Base-by-base conservation (phyloP, 768 basidiomycete genomes). In the Termitomyces sp. region DNA sequence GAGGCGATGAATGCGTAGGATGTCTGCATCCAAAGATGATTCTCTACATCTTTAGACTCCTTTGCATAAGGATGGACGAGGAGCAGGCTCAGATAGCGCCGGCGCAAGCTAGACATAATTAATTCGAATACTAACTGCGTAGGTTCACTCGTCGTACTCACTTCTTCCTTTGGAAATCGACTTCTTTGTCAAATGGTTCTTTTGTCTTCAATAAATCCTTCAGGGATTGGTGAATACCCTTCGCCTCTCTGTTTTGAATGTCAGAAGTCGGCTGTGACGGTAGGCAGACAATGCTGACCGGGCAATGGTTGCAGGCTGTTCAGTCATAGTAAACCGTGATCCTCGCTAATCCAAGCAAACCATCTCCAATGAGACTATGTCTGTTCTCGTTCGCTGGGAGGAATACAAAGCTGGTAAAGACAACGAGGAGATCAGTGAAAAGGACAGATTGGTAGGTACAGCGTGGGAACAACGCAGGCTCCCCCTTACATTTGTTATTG, bases 11-110 rank as follows among this genome's bases (percentile, higher is more conserved):
- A 83, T 40, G 82, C 78, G 71, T 96, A 90, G 38, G 91, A 89
- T 0, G 94, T 95, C 67, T 92, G 88, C 84, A 94, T 91, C 93
- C 94, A 96, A 9, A 96, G 79, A 61, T 89, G 85, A 31, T 81
- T 89, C 67, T 94, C 89, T 42, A 82, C 83, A 72, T 91, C 88
- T 66, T 86, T 85, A 48, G 86, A 84, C 69, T 91, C 89, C 49
- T 78, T 80, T 43, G 87, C 78, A 63, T 80, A 82, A 1, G 89
- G 86, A 65, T 89, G 75, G 21, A 83, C 68, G 60, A 91, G 79
- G 19, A 93, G 77, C 38, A 91, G 75, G 46, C 77, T 81, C 50
- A 92, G 75, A 68, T 90, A 85, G 43, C 80, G 81, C 53, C 83
- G 80, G 50, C 90, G 82, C 55, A 92, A 77, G 66, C 89, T 92